Base-by-base conservation (phyloP, 139 green algal species). In the Chlamydomonas asymmetrica region DNA sequence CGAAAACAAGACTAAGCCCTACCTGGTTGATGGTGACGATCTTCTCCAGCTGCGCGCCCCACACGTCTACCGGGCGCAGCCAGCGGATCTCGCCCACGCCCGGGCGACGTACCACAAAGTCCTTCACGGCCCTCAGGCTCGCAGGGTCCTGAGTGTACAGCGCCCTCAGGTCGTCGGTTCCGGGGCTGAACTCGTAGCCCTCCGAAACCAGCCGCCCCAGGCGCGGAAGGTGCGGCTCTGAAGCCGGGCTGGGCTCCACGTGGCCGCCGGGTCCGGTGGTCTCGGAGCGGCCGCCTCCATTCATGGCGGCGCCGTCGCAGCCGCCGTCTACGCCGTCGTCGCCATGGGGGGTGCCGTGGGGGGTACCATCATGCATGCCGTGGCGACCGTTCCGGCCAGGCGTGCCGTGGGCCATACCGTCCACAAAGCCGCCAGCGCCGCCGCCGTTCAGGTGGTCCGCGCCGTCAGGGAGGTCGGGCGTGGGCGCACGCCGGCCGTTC, bases 1-100 rank as follows among this genome's bases (percentile, higher is more conserved):
- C 23, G 56, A 63, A 27, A 22, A 63, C 8, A 63, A 13, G 22
- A 27, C 56, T 13, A 27, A 63, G 18, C 70, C 29, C 71, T 80
- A 70, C 82, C 40, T 74, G 75, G 61, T 81, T 50, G 29, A 98
- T 90, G 23, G 63, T 63, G 13, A 98, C 84, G 37, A 95, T 88
- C 10, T 66, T 62, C 13, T 94, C 82, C 57, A 98, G 66, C 49
- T 92, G 75, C 49, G 96, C 56, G 7, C 84, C 80, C 6, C 85
- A 63, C 64, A 98, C 86, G 71, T 98, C 93, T 5, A 92, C 87
- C 7, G 90, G 89, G 18, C 88, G 86, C 66, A 95, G 80, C 88
- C 91, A 98, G n/a, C 87, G 80, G 45, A 98, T 75, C 69, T 83
- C 63, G n/a, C 93, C 93, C 40, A 93, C 80, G 45, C 85, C 85